phyloP scores from a whole-genome alignment of 2,329 filamentous ascomycete species.

The Lasiodiplodia gonubiensis region DNA sequence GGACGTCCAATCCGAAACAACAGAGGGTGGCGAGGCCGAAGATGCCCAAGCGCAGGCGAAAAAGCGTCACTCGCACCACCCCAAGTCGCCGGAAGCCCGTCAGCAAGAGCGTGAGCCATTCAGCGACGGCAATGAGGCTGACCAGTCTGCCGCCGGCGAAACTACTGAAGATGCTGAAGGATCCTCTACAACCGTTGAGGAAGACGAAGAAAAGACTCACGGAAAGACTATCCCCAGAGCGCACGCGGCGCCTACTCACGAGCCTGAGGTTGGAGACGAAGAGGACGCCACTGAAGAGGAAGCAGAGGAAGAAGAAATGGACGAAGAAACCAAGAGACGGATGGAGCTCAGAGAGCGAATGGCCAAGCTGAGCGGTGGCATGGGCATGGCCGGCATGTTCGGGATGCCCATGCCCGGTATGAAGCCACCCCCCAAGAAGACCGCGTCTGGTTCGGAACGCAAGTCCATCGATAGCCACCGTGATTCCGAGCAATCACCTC shows the following conservation, averaged over 20 bases:
- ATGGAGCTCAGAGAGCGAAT: slow-evolving; percentile 92
- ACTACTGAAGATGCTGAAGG: slow-evolving; percentile 66
- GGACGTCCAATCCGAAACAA: slow-evolving; percentile 35
- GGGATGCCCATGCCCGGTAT: slow-evolving; percentile 66
- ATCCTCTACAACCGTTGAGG: slow-evolving; percentile 73
- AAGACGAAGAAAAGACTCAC: slow-evolving; percentile 66
- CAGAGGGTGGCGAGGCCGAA: slow-evolving; percentile 44
- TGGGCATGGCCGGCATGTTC: slow-evolving; percentile 96
- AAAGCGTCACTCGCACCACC: slow-evolving; percentile 44
- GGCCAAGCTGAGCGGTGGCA: slow-evolving; percentile 98
- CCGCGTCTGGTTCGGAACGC: slow-evolving; percentile 44
- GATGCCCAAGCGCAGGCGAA: slow-evolving; percentile 45
- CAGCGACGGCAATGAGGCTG: slow-evolving; percentile 69
- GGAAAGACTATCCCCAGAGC: slow-evolving; percentile 29
- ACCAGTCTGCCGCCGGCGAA: slow-evolving; percentile 68
- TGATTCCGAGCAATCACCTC: slow-evolving; percentile 25
- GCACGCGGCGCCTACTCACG: slow-evolving; percentile 49
- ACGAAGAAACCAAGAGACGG: slow-evolving; percentile 83
- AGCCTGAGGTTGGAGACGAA: slow-evolving; percentile 56
- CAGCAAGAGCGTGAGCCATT: slow-evolving; percentile 58
- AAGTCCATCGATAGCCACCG: slow-evolving; percentile 43
- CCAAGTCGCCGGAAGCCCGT: slow-evolving; percentile 47
- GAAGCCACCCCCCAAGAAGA: slow-evolving; percentile 50
- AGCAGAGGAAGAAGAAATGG: slow-evolving; percentile 83
- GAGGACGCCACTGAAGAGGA: slow-evolving; percentile 62